Evolutionary conservation across 352 stramenopile genomes (phyloP), one percentile per base, ranked within the genome.

Genomic region (Globisporangium canariense): DNA sequence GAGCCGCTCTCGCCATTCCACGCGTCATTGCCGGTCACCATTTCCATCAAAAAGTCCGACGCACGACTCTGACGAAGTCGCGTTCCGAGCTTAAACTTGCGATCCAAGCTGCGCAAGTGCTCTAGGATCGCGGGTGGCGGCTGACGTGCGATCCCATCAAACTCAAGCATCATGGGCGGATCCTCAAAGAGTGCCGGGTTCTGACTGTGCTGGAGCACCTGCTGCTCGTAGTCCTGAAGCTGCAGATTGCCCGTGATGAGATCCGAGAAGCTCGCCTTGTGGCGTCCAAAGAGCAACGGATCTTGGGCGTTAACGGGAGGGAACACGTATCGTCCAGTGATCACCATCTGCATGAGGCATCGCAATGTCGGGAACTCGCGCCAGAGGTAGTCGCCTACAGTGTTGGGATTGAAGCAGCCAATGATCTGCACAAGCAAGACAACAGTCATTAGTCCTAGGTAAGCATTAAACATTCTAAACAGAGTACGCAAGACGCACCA

Each of bases 21-120:
- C 18, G 60, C 49, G 62, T 86, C 60, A 43, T 77, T 72, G 46
- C 69, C 80, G 10, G 81, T 65, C 25, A 96, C 85, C 87, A 96
- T 96, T 52, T 94, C 84, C 83, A 93, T 96, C 1, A 96, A 62
- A 47, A 96, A 96, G 53, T 94, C 87, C 20, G 79, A 87, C 43
- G 74, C 77, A 40, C 87, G 78, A 51, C 80, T 90, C 61, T 94
- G 82, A 3, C 87, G 87, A 64, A 96, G 75, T 28, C 87, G 83
- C 45, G 84, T 79, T 11, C 87, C 87, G 10, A 96, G 80, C 43
- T 85, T 86, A 47, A 93, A 91, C 50, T 89, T 90, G 43, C 66
- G 76, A 54, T 94, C 80, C 1, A 94, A 62, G 9, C 73, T 80
- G 51, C 76, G 77, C 18, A 96, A 62, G 38, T 96, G 85, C 28